Evolutionary conservation across 23 red algal genomes (phyloP).

Genomic region (Agarophyton chilense): DNA sequence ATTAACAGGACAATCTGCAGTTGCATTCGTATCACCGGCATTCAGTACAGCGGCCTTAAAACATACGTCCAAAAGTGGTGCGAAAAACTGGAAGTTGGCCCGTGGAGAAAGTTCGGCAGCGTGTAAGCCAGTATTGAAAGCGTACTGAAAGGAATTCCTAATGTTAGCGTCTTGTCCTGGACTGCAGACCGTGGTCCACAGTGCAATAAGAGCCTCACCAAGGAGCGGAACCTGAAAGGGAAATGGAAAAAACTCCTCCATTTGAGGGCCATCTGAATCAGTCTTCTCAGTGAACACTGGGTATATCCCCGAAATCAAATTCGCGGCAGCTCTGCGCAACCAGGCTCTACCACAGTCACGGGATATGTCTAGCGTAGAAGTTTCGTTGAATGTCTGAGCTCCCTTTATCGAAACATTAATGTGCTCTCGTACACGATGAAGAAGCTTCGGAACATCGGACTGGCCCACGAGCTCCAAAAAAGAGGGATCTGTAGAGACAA

Average conservation of each 20-base stretch:
- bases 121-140: not conserved
- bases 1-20: not conserved
- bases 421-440: slow-evolving; percentile 29
- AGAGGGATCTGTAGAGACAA: not conserved
- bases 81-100: slow-evolving; percentile 14
- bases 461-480: slow-evolving; percentile 4
- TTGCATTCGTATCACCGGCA: not conserved
- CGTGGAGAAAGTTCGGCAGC: slow-evolving; percentile 21
- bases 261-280: not conserved
- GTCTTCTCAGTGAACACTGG: not conserved
- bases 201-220: not conserved
- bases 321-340: slow-evolving; percentile 16
- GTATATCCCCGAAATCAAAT: slow-evolving; percentile 41
- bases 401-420: slow-evolving; percentile 8
- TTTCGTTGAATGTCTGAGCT: slow-evolving; percentile 9
- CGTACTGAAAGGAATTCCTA: not conserved
- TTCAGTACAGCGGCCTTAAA: slow-evolving; percentile 35
- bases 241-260: slow-evolving; percentile 22
- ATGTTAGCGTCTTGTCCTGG: not conserved
- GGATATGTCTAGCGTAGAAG: slow-evolving; percentile 27
- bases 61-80: slow-evolving; percentile 12
- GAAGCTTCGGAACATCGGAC: slow-evolving; percentile 25
- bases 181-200: slow-evolving; percentile 35
- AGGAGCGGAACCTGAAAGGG: slow-evolving; percentile 1
- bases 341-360: slow-evolving; percentile 33